Conservation (phyloP, 306 rosid genomes). For the Styphnolobium japonicum region DNA sequence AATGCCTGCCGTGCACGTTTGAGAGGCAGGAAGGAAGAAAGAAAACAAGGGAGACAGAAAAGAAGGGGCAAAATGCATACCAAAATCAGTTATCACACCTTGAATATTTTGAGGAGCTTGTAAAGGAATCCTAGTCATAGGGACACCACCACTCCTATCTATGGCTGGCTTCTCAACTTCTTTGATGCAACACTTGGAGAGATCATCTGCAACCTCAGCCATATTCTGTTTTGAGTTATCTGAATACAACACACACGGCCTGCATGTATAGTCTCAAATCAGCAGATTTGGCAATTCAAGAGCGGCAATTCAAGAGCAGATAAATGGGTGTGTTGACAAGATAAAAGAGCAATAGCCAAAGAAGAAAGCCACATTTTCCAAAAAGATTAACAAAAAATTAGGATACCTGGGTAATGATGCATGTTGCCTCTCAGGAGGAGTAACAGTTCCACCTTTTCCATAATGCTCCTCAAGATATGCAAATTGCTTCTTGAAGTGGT, state of each 20-base stretch:
- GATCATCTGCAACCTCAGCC: conserved; percentile 58
- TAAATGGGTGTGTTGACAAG: background rate
- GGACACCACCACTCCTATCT: conserved; percentile 54
- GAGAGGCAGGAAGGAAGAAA: background rate
- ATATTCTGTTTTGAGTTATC: conserved; percentile 48
- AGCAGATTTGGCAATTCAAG: conserved; percentile 2
- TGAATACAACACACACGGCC: conserved; percentile 69
- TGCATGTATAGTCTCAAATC: conserved; percentile 38
- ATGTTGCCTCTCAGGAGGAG: conserved; percentile 83
- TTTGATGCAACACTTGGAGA: conserved; percentile 67
- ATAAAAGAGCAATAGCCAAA: background rate
- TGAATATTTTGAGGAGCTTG: conserved; percentile 71
- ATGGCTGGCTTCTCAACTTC: conserved; percentile 61
- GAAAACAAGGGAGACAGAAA: background rate
- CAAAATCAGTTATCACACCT: conserved; percentile 36
- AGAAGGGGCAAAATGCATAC: background rate
- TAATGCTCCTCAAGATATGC: conserved; percentile 85
- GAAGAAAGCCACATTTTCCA: background rate
- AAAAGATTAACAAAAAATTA: background rate
- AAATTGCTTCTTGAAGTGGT: conserved; percentile 84
- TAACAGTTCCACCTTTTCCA: conserved; percentile 64
- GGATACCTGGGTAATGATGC: conserved; percentile 83
- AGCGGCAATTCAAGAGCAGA: background rate
- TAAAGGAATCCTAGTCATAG: conserved; percentile 56
- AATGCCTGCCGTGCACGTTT: background rate